A percentile compares a stretch with the other conserved stretches of the same genome.
Evolutionary conservation across 257 asterid species (phyloP).

Genomic region (Capsicum pubescens): DNA sequence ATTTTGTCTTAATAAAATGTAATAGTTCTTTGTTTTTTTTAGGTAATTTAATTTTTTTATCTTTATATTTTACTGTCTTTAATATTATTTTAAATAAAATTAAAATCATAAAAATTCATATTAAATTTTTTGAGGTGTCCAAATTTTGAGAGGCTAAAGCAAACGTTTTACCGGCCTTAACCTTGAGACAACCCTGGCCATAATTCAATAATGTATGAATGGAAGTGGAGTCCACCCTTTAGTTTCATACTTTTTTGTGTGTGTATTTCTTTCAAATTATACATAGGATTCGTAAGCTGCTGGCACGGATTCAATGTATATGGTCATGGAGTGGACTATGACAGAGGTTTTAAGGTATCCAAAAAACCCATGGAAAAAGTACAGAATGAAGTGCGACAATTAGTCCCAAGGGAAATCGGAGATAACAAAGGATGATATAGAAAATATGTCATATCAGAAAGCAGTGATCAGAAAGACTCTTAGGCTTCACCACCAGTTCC

Average conservation of each 20-base stretch:
- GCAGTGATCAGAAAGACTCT: slow-evolving; percentile 51
- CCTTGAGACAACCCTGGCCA: too few species aligned
- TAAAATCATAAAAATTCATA: too few species aligned
- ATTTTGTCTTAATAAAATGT: too few species aligned
- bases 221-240: too few species aligned
- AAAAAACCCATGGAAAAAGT: slow-evolving; percentile 28
- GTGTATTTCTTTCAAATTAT: background rate
- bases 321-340: slow-evolving; percentile 46
- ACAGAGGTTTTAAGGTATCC: slow-evolving; percentile 41
- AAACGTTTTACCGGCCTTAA: too few species aligned
- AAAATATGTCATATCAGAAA: slow-evolving; percentile 50
- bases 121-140: too few species aligned
- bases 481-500: slow-evolving; percentile 53
- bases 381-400: slow-evolving; percentile 42
- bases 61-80: too few species aligned
- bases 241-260: background rate
- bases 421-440: slow-evolving; percentile 44
- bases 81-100: too few species aligned
- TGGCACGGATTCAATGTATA: slow-evolving; percentile 50
- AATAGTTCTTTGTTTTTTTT: too few species aligned
- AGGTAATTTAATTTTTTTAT: too few species aligned
- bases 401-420: slow-evolving; percentile 27
- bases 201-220: too few species aligned
- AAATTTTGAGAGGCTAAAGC: too few species aligned
- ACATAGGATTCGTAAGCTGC: slow-evolving; percentile 53